phyloP scores from a whole-genome alignment of 345 rosid genomes.

The Salix viminalis region DNA sequence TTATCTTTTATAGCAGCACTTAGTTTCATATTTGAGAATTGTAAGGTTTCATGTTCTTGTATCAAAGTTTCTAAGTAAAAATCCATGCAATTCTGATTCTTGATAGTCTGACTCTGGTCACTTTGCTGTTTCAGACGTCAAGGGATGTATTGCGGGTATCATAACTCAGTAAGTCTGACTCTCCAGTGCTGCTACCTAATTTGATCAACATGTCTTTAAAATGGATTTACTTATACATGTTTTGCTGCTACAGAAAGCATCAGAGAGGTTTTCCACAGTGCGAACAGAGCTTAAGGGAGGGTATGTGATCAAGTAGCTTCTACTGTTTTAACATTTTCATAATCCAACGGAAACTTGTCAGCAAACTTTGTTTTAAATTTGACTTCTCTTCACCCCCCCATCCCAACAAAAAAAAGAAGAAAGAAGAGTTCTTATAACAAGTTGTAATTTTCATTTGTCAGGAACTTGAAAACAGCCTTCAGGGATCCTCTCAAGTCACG shows the following conservation, averaged over 20 bases:
- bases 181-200: slow-evolving; percentile 13
- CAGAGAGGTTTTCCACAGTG: slow-evolving; percentile 50
- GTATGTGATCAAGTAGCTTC: slow-evolving; percentile 38
- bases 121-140: slow-evolving; percentile 54
- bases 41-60: background rate
- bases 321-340: background rate
- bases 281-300: slow-evolving; percentile 87
- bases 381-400: background rate
- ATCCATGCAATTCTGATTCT: background rate
- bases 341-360: background rate
- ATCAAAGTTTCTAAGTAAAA: background rate
- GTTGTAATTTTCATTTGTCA: slow-evolving; percentile 17
- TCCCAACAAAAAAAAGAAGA: no score
- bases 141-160: slow-evolving; percentile 66
- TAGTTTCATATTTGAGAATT: background rate
- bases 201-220: slow-evolving; percentile 14
- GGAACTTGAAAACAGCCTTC: slow-evolving; percentile 67
- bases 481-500: slow-evolving; percentile 42
- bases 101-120: slow-evolving; percentile 1
- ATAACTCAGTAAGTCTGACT: slow-evolving; percentile 50
- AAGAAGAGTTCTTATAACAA: no score
- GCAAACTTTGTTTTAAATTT: background rate
- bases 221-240: slow-evolving; percentile 1
- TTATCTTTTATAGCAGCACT: background rate
- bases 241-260: slow-evolving; percentile 50